phyloP scores from a whole-genome alignment of 148 eudicot species.

The Oxyria digyna region DNA sequence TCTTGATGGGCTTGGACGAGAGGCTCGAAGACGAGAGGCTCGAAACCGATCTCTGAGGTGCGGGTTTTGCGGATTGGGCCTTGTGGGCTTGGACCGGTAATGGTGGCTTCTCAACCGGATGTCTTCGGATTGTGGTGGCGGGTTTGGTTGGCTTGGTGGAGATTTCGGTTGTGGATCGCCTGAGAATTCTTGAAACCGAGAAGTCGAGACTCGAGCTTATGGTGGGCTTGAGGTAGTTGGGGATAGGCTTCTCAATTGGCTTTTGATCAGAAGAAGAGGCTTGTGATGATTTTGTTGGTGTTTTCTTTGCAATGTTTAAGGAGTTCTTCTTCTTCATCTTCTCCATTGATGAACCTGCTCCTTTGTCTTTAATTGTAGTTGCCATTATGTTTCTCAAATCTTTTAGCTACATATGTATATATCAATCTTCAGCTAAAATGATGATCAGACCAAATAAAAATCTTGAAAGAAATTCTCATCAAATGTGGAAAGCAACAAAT shows the following conservation, averaged over 20 bases:
- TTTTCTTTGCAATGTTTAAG: background rate
- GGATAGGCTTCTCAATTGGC: background rate
- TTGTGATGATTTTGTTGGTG: background rate
- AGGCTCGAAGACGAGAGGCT: conserved; percentile 1
- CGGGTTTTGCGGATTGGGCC: background rate
- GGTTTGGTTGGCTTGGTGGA: background rate
- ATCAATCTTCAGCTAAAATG: background rate
- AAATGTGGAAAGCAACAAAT: background rate
- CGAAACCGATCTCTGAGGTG: background rate
- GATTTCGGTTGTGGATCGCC: background rate
- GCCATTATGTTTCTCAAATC: background rate
- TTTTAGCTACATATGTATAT: background rate
- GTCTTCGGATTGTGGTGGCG: background rate
- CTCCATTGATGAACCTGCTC: background rate
- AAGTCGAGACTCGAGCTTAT: background rate
- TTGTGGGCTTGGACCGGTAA: background rate
- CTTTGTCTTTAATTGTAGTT: background rate
- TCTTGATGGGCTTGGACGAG: background rate
- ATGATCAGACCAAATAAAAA: too few species aligned
- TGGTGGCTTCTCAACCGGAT: background rate
- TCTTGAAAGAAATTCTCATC: background rate
- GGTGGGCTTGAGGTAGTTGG: background rate
- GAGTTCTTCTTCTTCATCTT: background rate
- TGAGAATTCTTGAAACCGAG: background rate
- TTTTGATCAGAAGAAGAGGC: background rate